Base-by-base conservation (phyloP, 345 rosid genomes). In the Eucalyptus regnans region DNA sequence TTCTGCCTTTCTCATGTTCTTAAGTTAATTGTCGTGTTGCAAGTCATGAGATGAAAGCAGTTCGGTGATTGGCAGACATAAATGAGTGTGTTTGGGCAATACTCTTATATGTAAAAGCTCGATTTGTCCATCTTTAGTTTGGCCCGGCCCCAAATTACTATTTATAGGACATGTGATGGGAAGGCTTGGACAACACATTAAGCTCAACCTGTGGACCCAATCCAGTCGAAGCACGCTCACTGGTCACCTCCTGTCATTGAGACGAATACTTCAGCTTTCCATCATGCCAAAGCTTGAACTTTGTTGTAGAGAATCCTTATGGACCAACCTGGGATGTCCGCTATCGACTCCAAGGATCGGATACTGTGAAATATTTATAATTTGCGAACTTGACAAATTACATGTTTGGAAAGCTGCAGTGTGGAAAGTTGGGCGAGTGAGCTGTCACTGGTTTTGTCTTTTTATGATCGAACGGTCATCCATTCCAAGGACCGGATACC, bases 51-150 rank as follows among this genome's bases (percentile, higher is more conserved):
- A 33, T 9, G 23, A 33, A 8, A 33, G 33, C 33, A 33, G 33
- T 33, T 33, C 33, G 33, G 9, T 3, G 68, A 62, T 62, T 0
- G 4, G 16, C 7, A 29, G 0, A 7, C 18, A 9, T 20, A 64
- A n/a, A 64, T 64, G 5, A 1, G 2, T 64, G 20, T 14, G 31
- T 15, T 64, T 2, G 76, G 10, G 0, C 76, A 64, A 64, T 64
- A 31, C 16, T 27, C 76, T 64, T 14, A n/a, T 14, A n/a, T n/a
- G 18, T 2, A 8, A 64, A 64, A 29, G 76, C 20, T n/a, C 76
- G 2, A 64, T n/a, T 33, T 64, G 2, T 7, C 37, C 5, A 64
- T 64, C 37, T n/a, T 64, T 7, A 13, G 10, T 64, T 14, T 4
- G 3, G 76, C 18, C 76, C 20, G 20, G 37, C 37, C 76, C 17